Base-by-base conservation (phyloP, 306 rosid species). In the Glycyrrhiza uralensis region DNA sequence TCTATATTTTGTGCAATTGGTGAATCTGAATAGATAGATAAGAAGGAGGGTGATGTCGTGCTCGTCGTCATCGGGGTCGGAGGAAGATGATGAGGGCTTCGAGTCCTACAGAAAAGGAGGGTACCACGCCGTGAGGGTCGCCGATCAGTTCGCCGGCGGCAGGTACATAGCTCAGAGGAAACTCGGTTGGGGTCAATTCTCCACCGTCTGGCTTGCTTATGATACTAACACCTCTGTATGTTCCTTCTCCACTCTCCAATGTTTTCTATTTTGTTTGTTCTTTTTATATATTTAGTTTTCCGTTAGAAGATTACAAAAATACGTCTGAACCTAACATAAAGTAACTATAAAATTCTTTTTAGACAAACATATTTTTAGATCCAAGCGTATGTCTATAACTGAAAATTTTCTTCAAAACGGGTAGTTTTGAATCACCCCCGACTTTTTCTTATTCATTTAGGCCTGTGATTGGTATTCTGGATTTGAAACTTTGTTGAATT, bases 121-220 rank as follows among this genome's bases (percentile, higher is more conserved):
- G 0, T 93, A 94, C 77, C 98, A 94, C 60, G 98, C 97, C 18
- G 98, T 89, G 28, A 84, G 98, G 67, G 50, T 89, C 77, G 90
- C 85, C 82, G 98, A 94, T 94, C 91, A 82, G 55, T 94, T 94
- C 79, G 87, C 87, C 71, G 85, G 82, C n/a, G 98, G 98, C 13
- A 88, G 97, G 10, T 93, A 91, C 61, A 81, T 93, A 33, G 94
- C 96, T 7, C 98, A 93, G 86, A 79, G 96, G 56, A 93, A 93
- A 78, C 88, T 93, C 3, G 98, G 98, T 35, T 93, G 98, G 98
- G 98, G 98, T 62, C 88, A 93, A 66, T 93, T 91, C 79, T 93
- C 98, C 63, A 93, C 98, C 80, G 98, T 93, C 14, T 93, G 98
- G 98, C 98, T 93, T 47, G 96, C 97, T 58, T 93, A 86, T 51